phyloP scores from a whole-genome alignment of 805 yeast genomes.

The Wickerhamomyces bisporus region DNA sequence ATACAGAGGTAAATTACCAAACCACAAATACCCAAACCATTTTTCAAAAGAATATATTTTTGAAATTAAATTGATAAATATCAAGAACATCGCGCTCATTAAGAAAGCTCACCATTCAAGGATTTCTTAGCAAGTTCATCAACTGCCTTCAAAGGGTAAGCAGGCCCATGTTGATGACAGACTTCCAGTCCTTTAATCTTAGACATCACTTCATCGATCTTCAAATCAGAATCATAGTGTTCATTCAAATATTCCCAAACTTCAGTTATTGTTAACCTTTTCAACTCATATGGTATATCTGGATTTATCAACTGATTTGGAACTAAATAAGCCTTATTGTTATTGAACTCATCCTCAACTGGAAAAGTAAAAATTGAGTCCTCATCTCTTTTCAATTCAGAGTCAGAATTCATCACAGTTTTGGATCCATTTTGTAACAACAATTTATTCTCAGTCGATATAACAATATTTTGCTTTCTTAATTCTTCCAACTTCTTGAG shows the following conservation, averaged over 20 bases:
- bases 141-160: conserved; percentile 43
- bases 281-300: conserved; percentile 25
- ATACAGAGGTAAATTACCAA: too few species aligned
- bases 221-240: conserved; percentile 45
- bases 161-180: conserved; percentile 81
- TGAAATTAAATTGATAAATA: too few species aligned
- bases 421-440: conserved; percentile 33
- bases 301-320: conserved; percentile 19
- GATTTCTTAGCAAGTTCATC: conserved; percentile 29
- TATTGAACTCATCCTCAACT: conserved; percentile 22
- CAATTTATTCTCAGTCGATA: conserved; percentile 58
- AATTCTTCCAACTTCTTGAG: conserved; percentile 44
- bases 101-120: background rate
- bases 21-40: too few species aligned
- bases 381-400: background rate
- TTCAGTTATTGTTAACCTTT: conserved; percentile 66
- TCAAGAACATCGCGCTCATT: too few species aligned
- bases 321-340: conserved; percentile 5
- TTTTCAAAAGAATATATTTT: too few species aligned
- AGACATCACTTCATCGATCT: conserved; percentile 54
- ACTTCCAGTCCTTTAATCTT: conserved; percentile 59
- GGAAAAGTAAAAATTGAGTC: conserved; percentile 26
- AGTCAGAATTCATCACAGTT: too few species aligned
- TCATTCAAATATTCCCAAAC: conserved; percentile 75
- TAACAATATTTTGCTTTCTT: conserved; percentile 48